These are phyloP conservation scores for Elongisporangium prolatum DNA, from an alignment of 352 stramenopile genomes.

Conservation along the genomic window DNA sequence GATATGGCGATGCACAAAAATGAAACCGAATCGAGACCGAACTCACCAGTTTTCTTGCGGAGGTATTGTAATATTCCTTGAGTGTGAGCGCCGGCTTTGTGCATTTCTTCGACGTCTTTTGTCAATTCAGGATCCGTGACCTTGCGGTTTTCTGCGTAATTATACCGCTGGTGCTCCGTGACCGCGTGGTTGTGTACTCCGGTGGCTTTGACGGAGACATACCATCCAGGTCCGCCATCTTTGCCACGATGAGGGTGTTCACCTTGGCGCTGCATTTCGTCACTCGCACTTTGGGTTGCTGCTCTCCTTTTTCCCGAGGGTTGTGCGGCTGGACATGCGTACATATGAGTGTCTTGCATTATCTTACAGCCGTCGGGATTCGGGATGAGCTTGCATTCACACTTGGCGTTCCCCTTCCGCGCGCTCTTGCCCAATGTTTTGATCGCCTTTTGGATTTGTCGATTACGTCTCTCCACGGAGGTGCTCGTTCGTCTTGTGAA, in stretches of 20 bases:
- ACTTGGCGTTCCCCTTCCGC: too few species aligned
- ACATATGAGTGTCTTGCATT: slow-evolving; percentile 1
- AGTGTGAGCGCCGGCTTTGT: not conserved
- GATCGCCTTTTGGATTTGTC: slow-evolving; percentile 2
- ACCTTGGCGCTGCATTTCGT: slow-evolving; percentile 3
- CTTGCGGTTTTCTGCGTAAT: slow-evolving; percentile 5
- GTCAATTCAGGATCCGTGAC: not conserved
- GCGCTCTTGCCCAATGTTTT: too few species aligned
- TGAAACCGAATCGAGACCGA: not conserved
- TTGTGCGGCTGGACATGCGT: slow-evolving; percentile 1
- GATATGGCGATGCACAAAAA: too few species aligned
- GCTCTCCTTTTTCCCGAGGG: not conserved
- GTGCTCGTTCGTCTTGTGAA: slow-evolving; percentile 1
- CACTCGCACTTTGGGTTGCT: not conserved
- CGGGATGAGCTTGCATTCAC: too few species aligned
- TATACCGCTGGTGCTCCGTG: not conserved
- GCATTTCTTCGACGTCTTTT: slow-evolving; percentile 1
- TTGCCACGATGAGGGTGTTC: not conserved
- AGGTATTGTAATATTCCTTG: slow-evolving; percentile 6
- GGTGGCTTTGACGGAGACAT: slow-evolving; percentile 1
- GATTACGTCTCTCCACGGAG: slow-evolving; percentile 1
- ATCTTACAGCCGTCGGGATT: slow-evolving; percentile 1
- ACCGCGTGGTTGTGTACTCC: slow-evolving; percentile 5
- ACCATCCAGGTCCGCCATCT: not conserved
- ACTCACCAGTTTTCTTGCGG: slow-evolving; percentile 2